Base-by-base conservation (phyloP, 176 grass and related monocot species). In the Carex littledalei region DNA sequence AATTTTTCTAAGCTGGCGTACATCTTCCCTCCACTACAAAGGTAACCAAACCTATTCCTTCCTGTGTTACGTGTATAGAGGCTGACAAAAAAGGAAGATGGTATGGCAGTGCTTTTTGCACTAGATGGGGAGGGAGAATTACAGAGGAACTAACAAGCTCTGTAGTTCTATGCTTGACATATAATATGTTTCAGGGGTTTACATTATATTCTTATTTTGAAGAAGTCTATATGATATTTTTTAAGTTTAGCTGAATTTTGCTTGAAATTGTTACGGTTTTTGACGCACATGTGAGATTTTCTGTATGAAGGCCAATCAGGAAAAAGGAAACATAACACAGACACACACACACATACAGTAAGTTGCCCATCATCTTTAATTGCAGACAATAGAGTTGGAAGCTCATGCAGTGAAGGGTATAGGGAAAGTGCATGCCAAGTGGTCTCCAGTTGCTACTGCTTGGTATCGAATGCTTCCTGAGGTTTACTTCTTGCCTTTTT, bases 401-500 rank as follows among this genome's bases (percentile, higher is more conserved):
- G 92, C 92, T 55, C 95, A 94, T 90, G 95, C 91, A 73, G 86
- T 94, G 53, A 97, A 97, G 87, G 92, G 95, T 43, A 86, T 91
- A 47, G 95, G 95, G 21, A 94, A 93, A 89, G 84, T 82, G 59
- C 95, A 97, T 87, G 95, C 95, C n/a, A 97, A 97, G 86, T 97
- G 95, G 95, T 97, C 92, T 90, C 95, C 95, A 72, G 95, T 97
- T 85, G 89, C 95, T 87, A 94, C 92, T 74, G 87, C 95, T 41
- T 97, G 95, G 95, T 97, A 97, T 73, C 90, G 88, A 84, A 94
- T 97, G 95, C 91, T 97, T 22, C 95, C 92, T 54, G 92, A 97
- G 95, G 95, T 97, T 73, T 88, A 78, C 6, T 67, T 78, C 26
- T 85, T 6, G 18, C 43, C 22, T 81, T n/a, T 41, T 63, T 54